Base-by-base conservation (phyloP, 2,329 filamentous ascomycete species). In the Sordariomycetes sp. region DNA sequence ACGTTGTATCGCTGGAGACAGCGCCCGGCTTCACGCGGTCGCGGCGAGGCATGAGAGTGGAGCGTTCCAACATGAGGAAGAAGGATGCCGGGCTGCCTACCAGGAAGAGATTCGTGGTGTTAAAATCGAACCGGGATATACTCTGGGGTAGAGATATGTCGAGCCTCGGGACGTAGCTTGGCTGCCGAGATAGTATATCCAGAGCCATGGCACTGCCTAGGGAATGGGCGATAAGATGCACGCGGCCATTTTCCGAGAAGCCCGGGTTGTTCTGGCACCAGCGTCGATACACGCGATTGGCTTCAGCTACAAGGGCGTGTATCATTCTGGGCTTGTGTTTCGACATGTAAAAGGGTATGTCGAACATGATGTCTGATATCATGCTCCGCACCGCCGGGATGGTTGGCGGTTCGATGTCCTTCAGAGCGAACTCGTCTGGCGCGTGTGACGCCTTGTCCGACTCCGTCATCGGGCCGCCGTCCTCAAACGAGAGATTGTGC, bases 251-350 rank as follows among this genome's bases (percentile, higher is more conserved):
- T 22, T 89, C 78, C 11, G 86, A 76, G 66, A 99, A 99, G 0
- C 86, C 89, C 0, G 90, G 88, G 62, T 99, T 97, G 68, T 97
- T 97, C 53, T 81, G 80, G 67, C 92, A 97, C 94, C 94, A 99
- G 1, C 97, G 79, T 20, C 89, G 83, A 69, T 96, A 97, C n/a
- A 99, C 89, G 5, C 93, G 83, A 67, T 99, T 99, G 8, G 94
- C 93, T 73, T 99, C 94, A 60, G 81, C 81, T 48, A 96, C 86
- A 54, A 97, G 85, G 1, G 94, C 92, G 51, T 86, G 81, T 55
- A 96, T 88, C 92, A 99, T 97, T 70, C 91, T 96, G 3, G 87
- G 83, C 66, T 97, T 96, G 72, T 97, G 93, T 60, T 95, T 89
- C 0, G 93, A 97, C 73, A 99, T 86, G 73, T 97, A 99, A 69